Evolutionary conservation across 73 alveolate species (phyloP), one percentile per base, ranked within the genome.

Genomic region (Uronychia setigera): DNA sequence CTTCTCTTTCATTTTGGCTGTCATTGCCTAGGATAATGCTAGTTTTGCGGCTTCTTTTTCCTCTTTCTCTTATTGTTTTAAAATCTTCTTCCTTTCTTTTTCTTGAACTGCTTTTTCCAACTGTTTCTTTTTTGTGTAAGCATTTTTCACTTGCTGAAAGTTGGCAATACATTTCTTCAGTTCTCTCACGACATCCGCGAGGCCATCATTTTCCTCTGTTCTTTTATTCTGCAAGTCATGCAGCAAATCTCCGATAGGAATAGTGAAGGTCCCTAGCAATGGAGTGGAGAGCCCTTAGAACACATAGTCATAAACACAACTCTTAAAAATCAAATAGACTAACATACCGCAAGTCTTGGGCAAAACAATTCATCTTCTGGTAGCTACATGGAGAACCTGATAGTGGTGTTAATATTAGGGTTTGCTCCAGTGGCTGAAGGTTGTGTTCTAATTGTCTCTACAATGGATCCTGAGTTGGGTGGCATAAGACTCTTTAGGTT

Each of bases 351-450:
- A 0, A 90, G 91, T 30, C 83, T 32, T 13, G 95, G 95, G 83
- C 97, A 93, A 79, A 88, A 97, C 28, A 95, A 86, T 29, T 85
- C 85, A 81, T 94, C 97, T 32, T 84, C 92, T 30, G 99, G 99
- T 67, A 98, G 91, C 46, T 80, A 85, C 34, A 93, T 91, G 33
- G 94, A 93, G 86, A 98, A 96, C 19, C 93, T 86, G 35, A 98
- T 94, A 0, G 96, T 92, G n/a, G 99, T 92, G 79, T 91, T 88
- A 33, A 98, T 95, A 77, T 95, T 98, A 58, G 99, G 99, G 88
- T 98, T 97, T 0, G 98, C 82, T 11, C 99, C 99, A 28, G 98
- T 83, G 57, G 97, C 99, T 75, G 93, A 86, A 1, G 99, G 99
- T 81, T 97, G 95, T 14, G 99, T 98, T 74, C 87, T 88, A 9